Evolutionary conservation across 2,329 filamentous ascomycete species (phyloP).

Genomic region (Alternaria brassicicola): DNA sequence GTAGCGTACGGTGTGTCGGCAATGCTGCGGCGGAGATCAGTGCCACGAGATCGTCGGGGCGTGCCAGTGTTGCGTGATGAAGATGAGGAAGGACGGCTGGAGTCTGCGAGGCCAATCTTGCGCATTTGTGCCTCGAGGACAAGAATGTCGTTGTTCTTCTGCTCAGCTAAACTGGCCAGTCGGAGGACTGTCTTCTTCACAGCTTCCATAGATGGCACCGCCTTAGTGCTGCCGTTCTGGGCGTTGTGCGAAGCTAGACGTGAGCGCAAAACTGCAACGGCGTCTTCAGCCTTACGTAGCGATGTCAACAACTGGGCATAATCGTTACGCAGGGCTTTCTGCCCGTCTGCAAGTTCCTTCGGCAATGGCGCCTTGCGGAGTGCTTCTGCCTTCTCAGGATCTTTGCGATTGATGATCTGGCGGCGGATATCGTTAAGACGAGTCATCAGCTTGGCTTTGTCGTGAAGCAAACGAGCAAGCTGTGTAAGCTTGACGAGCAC

Average conservation of each 20-base stretch:
- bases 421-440: slow-evolving; percentile 81
- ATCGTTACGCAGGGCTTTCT: slow-evolving; percentile 80
- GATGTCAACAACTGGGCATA: slow-evolving; percentile 75
- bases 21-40: slow-evolving; percentile 22
- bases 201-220: slow-evolving; percentile 83
- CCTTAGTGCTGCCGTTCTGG: slow-evolving; percentile 53
- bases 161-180: slow-evolving; percentile 91
- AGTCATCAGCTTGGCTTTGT: slow-evolving; percentile 70
- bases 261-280: slow-evolving; percentile 77
- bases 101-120: slow-evolving; percentile 58
- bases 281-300: slow-evolving; percentile 80
- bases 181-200: slow-evolving; percentile 90
- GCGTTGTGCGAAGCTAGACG: slow-evolving; percentile 67
- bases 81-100: slow-evolving; percentile 32
- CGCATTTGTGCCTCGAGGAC: slow-evolving; percentile 87
- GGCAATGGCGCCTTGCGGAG: slow-evolving; percentile 76
- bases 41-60: slow-evolving; percentile 24
- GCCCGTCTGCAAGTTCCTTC: slow-evolving; percentile 81
- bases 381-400: slow-evolving; percentile 69
- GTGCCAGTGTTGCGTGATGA: slow-evolving; percentile 25
- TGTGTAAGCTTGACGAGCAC: slow-evolving; percentile 71
- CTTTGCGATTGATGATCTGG: slow-evolving; percentile 71
- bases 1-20: slow-evolving; percentile 45
- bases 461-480: slow-evolving; percentile 70
- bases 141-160: slow-evolving; percentile 88